Evolutionary conservation across 805 yeast genomes (phyloP).

Genomic region (Barnettozyma siamensis): DNA sequence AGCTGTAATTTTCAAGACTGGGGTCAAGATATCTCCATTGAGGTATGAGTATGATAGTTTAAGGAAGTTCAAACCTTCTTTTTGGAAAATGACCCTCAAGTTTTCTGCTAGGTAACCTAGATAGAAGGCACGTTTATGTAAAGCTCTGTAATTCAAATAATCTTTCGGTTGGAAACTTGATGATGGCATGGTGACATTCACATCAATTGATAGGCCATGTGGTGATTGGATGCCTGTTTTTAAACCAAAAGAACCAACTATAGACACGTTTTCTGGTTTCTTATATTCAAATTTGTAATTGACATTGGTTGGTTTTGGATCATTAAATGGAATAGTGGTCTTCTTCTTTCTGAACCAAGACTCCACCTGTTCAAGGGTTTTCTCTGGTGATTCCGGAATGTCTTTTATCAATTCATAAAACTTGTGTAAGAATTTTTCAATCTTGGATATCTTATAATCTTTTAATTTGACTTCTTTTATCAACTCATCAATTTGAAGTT

Average conservation of each 20-base stretch:
- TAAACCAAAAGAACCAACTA: constrained; percentile 86
- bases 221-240: constrained; percentile 71
- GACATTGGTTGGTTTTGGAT: constrained; percentile 74
- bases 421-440: constrained; percentile 73
- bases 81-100: constrained; percentile 46
- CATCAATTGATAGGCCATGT: constrained; percentile 63
- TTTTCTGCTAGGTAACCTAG: constrained; percentile 71
- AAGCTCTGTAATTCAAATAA: constrained; percentile 80
- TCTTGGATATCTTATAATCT: constrained; percentile 55
- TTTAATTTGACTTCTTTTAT: constrained; percentile 73
- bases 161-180: constrained; percentile 78
- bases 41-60: constrained; percentile 59
- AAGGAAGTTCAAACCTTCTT: constrained; percentile 43
- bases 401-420: constrained; percentile 61
- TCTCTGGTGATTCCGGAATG: constrained; percentile 50
- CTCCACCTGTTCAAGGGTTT: constrained; percentile 56
- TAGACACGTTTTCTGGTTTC: constrained; percentile 67
- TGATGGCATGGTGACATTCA: constrained; percentile 77
- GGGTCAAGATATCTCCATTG: constrained; percentile 73
- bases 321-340: constrained; percentile 77
- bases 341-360: constrained; percentile 43
- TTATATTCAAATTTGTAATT: constrained; percentile 67
- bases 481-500: constrained; percentile 88
- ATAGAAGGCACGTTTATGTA: constrained; percentile 86
- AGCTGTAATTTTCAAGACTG: constrained; percentile 62